Evolutionary conservation across 1,284 basidiomycete species (phyloP).

Genomic region (Mycena citricolor): DNA sequence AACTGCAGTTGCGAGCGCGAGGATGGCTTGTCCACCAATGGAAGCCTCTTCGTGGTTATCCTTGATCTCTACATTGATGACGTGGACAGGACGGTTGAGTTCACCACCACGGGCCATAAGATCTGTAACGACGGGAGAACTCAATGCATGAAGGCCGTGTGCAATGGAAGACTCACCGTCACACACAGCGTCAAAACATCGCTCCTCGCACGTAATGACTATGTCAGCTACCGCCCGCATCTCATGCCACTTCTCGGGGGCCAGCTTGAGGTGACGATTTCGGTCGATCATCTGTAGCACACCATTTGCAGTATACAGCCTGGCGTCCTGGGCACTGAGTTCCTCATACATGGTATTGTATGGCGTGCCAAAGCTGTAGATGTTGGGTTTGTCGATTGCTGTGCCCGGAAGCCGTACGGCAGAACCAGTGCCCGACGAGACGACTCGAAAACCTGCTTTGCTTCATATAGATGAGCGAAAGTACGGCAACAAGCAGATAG

Average conservation of each 20-base stretch:
- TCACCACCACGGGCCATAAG: slow-evolving; percentile 88
- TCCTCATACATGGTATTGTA: slow-evolving; percentile 97
- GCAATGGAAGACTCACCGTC: slow-evolving; percentile 68
- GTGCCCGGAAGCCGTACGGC: slow-evolving; percentile 95
- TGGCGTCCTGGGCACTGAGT: slow-evolving; percentile 81
- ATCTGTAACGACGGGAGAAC: slow-evolving; percentile 51
- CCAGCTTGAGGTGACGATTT: slow-evolving; percentile 88
- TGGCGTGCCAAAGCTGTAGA: slow-evolving; percentile 97
- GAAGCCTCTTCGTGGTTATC: slow-evolving; percentile 99
- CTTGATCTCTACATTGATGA: slow-evolving; percentile 99
- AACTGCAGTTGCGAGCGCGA: slow-evolving; percentile 90
- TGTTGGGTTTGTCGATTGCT: slow-evolving; percentile 96
- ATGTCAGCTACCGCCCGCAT: slow-evolving; percentile 85
- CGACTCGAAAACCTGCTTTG: slow-evolving; percentile 88
- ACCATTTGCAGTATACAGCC: slow-evolving; percentile 93
- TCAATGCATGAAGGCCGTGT: slow-evolving; percentile 13
- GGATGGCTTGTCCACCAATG: slow-evolving; percentile 92
- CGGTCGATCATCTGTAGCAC: slow-evolving; percentile 97
- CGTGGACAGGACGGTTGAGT: slow-evolving; percentile 89
- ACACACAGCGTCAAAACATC: slow-evolving; percentile 98
- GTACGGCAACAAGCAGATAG: neutral
- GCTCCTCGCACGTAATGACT: slow-evolving; percentile 98
- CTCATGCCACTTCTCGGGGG: slow-evolving; percentile 98
- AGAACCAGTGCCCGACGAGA: slow-evolving; percentile 95
- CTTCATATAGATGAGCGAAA: slow-evolving; percentile 37